Percentiles rank a stretch among this genome's conserved stretches.
These are phyloP conservation scores for Solanum dulcamara DNA, from an alignment of 257 asterid species.

Conservation along the genomic window DNA sequence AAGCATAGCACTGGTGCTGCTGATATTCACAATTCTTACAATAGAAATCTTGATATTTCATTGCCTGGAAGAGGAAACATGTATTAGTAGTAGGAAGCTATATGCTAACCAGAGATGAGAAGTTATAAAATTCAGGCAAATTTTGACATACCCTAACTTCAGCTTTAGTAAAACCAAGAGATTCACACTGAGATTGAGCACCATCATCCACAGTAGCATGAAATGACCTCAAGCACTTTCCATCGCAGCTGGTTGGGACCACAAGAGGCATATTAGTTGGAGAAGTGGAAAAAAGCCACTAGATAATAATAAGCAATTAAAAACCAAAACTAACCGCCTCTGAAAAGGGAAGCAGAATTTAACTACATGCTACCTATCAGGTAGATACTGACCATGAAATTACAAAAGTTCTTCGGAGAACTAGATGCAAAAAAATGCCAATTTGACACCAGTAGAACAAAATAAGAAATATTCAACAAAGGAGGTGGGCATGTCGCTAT, in stretches of 20 bases:
- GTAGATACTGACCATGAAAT: not conserved
- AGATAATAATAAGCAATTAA: not conserved
- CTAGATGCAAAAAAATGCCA: not conserved
- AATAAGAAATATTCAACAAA: not conserved
- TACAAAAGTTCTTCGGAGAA: not conserved
- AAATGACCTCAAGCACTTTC: constrained; percentile 88
- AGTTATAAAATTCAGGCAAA: not conserved
- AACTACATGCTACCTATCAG: not conserved
- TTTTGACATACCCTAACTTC: constrained; percentile 36
- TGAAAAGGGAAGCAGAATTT: not conserved
- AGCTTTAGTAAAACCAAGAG: constrained; percentile 47
- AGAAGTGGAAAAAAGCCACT: not conserved
- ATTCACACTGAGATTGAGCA: constrained; percentile 40
- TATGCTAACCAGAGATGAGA: not conserved
- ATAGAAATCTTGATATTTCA: constrained; percentile 25
- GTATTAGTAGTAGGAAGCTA: not conserved
- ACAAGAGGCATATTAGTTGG: not conserved
- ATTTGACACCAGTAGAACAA: not conserved
- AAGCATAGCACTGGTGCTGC: constrained; percentile 72
- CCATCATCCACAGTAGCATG: constrained; percentile 63
- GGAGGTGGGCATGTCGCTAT: not conserved
- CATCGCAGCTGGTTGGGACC: constrained; percentile 52
- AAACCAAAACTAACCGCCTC: not conserved
- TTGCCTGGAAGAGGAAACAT: constrained; percentile 19
- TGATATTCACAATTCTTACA: constrained; percentile 72